Evolutionary conservation across 2,329 filamentous ascomycete genomes (phyloP), one percentile per base, ranked within the genome.

Genomic region (Coniochaeta sp.): DNA sequence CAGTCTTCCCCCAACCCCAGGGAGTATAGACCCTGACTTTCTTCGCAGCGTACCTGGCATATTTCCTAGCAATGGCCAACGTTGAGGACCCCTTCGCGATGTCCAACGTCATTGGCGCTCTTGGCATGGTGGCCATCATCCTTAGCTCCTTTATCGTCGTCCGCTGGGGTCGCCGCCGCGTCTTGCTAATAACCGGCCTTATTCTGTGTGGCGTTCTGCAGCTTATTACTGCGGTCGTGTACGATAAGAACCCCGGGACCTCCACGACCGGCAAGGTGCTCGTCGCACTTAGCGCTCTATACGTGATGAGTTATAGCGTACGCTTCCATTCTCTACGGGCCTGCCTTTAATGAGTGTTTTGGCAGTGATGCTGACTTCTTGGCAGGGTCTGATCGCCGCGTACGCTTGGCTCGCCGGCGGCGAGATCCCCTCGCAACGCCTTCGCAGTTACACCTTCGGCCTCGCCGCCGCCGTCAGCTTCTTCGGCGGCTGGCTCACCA

Each of bases 41-140:
- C 12, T 27, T 8, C 9, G 47, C 31, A 74, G 74, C 71, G 2
- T 74, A 73, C 57, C 66, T 68, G 35, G 76, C 77, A 1, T 82
- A 81, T 61, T 81, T 81, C 67, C 78, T 82, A 60, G 70, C 76
- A 55, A 79, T 79, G 72, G 77, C 77, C 26, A 68, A 73, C 50
- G 73, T 81, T 6, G 70, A 73, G 20, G 69, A 74, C 38, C 70
- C 77, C 12, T 81, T 81, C 58, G 71, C 76, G 56, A 79, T 79
- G 61, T 67, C 73, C 3, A 79, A 77, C 58, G 78, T 80, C 49
- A 67, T 81, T 7, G 72, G 67, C 13, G 72, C 69, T 4, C 69
- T 79, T 24, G 77, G 76, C 14, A 75, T 79, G 7, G 58, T 75
- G 16, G 75, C 75, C 7, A 74, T 80, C 52, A 58, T 78, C 4